Conservation (phyloP, 768 basidiomycete species). For the Trametes maxima region DNA sequence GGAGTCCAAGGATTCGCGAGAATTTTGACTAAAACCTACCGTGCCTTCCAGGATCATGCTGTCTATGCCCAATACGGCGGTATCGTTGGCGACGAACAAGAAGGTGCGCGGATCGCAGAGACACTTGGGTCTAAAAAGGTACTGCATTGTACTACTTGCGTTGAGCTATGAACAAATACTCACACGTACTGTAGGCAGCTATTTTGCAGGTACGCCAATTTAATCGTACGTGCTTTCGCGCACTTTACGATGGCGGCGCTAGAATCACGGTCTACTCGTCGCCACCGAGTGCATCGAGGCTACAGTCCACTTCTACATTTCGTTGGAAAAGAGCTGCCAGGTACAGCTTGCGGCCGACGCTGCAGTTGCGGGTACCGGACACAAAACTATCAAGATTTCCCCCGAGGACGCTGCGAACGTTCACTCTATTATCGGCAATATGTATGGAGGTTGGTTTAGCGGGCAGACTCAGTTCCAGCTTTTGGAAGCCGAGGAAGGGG, state of each 20-base stretch:
- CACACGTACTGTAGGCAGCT: conserved; percentile 18
- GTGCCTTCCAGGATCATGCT: conserved; percentile 28
- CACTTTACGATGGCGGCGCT: not conserved
- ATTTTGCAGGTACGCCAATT: conserved; percentile 25
- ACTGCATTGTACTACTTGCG: not conserved
- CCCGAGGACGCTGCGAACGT: conserved; percentile 31
- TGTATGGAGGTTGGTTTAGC: conserved; percentile 41
- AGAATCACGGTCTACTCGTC: conserved; percentile 36
- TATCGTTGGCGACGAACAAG: conserved; percentile 37
- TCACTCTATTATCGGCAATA: conserved; percentile 18
- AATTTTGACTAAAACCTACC: not conserved
- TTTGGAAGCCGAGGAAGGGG: conserved; percentile 40
- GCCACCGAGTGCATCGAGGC: conserved; percentile 31
- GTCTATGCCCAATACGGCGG: conserved; percentile 39
- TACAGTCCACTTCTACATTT: conserved; percentile 29
- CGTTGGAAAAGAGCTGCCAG: conserved; percentile 35
- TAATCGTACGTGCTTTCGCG: too few relatives aligned
- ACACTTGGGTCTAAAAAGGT: conserved; percentile 34
- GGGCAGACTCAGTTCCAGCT: conserved; percentile 41
- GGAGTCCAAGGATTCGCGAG: not conserved
- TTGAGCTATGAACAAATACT: not conserved
- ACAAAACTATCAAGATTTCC: conserved; percentile 28
- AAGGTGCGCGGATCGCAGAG: conserved; percentile 37
- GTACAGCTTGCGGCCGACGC: conserved; percentile 35
- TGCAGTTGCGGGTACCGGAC: conserved; percentile 29